Base-by-base conservation (phyloP, 768 basidiomycete genomes). In the Panellus pusillus region DNA sequence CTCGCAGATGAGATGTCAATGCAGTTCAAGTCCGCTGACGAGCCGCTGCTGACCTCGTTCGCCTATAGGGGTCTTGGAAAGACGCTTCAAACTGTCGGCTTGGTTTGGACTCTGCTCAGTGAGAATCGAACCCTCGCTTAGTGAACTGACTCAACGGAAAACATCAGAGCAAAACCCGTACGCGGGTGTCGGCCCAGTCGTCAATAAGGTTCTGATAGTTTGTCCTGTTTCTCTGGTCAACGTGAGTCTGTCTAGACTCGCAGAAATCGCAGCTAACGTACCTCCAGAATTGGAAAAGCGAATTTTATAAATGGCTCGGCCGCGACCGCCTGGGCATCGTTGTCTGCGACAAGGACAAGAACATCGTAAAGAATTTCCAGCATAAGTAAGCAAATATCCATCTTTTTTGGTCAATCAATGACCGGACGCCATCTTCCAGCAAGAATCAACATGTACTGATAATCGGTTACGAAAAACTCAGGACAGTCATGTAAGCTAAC, bases 51-150 rank as follows among this genome's bases (percentile, higher is more conserved):
- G 17, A 62, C 44, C 41, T 55, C 53, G 35, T 50, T n/a, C 44
- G 24, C 24, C 31, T 54, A 32, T 17, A 75, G 95, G 95, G 96
- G 96, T 45, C 81, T 99, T 45, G 97, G 97, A n/a, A 99, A 99
- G 74, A 97, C 94, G 1, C 71, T 93, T 8, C 91, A 92, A 84
- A 95, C 95, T 0, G 95, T 99, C 50, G 76, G 86, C n/a, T 78
- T 99, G 13, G 74, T 98, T 8, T 94, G 93, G 89, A 98, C 93
- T 0, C 73, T 99, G 9, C 79, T 99, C 17, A 91, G 94, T 94
- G 65, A 63, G 86, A 71, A 2, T 44, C 29, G 20, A 41, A 28
- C 32, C 19, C 24, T 45, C 35, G 38, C 24, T 24, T 24, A 43
- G 36, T 13, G 27, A 41, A 9, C 24, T 32, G 9, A n/a, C 37